These are phyloP conservation scores for Dentipellis fragilis DNA, from an alignment of 768 basidiomycete species.

Conservation along the genomic window DNA sequence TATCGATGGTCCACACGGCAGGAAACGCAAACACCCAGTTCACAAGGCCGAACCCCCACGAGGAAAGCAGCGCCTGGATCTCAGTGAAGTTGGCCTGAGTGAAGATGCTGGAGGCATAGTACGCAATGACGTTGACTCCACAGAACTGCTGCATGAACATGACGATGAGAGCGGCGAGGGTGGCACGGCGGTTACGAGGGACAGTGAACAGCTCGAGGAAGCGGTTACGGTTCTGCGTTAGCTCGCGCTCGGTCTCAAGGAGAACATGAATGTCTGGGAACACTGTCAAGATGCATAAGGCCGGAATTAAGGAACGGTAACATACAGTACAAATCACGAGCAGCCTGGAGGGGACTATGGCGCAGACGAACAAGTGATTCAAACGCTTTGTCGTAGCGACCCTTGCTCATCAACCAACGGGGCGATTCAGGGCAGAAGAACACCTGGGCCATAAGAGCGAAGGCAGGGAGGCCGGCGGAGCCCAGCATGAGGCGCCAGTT, in stretches of 20 bases:
- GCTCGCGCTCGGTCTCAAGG: conserved; percentile 53
- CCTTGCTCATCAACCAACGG: conserved; percentile 79
- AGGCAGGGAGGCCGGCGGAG: conserved; percentile 36
- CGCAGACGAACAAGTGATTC: conserved; percentile 53
- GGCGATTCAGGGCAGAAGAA: conserved; percentile 59
- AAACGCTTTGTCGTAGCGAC: conserved; percentile 60
- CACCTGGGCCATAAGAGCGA: conserved; percentile 32
- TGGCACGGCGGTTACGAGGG: conserved; percentile 62
- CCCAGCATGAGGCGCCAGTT: conserved; percentile 80
- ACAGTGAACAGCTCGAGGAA: conserved; percentile 65
- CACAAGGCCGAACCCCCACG: conserved; percentile 46
- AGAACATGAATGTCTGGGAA: conserved; percentile 51
- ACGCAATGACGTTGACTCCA: conserved; percentile 72
- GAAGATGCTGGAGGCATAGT: conserved; percentile 78
- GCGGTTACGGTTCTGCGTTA: conserved; percentile 44
- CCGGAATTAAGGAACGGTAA: conserved; percentile 1
- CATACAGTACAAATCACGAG: conserved; percentile 62
- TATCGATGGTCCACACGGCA: conserved; percentile 45
- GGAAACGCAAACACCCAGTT: conserved; percentile 35
- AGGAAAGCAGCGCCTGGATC: conserved; percentile 46
- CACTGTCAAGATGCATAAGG: neutral
- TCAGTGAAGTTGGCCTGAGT: conserved; percentile 42
- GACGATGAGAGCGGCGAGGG: conserved; percentile 49
- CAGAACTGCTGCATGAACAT: conserved; percentile 83
- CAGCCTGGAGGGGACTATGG: conserved; percentile 63